These are phyloP conservation scores for Fragaria nilgerrensis DNA, from an alignment of 306 rosid genomes.

Conservation along the genomic window DNA sequence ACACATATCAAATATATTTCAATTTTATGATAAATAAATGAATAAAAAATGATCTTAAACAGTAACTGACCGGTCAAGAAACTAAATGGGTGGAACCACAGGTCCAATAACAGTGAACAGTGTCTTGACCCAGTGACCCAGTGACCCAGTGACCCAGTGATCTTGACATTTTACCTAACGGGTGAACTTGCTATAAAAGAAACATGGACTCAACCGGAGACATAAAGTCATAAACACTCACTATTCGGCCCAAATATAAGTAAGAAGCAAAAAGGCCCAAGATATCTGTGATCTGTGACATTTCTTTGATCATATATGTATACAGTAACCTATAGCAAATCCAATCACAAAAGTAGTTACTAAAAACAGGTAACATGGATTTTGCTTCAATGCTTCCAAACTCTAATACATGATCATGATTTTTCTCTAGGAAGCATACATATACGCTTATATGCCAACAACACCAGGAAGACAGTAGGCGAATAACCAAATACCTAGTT, in stretches of 20 bases:
- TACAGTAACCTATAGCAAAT: not conserved
- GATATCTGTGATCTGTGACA: not conserved
- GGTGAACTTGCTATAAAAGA: too few species aligned
- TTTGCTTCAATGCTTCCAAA: conserved; percentile 13
- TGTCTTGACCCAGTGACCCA: too few species aligned
- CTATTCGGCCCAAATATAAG: not conserved
- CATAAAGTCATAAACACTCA: not conserved
- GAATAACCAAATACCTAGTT: conserved; percentile 11
- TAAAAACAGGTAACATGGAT: conserved; percentile 20
- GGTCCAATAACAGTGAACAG: too few species aligned
- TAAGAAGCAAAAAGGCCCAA: not conserved
- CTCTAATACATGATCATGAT: conserved; percentile 19
- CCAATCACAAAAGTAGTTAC: not conserved
- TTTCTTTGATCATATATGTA: not conserved
- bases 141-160: too few species aligned
- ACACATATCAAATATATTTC: too few species aligned
- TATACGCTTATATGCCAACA: conserved; percentile 20
- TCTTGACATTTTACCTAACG: too few species aligned
- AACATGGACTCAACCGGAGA: not conserved
- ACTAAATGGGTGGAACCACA: too few species aligned
- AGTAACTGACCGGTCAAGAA: too few species aligned
- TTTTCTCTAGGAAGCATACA: conserved; percentile 21
- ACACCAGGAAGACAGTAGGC: not conserved
- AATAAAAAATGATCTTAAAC: too few species aligned
- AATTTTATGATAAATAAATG: too few species aligned